Evolutionary conservation across 257 asterid genomes (phyloP).

Genomic region (Fraxinus quadrangulata): DNA sequence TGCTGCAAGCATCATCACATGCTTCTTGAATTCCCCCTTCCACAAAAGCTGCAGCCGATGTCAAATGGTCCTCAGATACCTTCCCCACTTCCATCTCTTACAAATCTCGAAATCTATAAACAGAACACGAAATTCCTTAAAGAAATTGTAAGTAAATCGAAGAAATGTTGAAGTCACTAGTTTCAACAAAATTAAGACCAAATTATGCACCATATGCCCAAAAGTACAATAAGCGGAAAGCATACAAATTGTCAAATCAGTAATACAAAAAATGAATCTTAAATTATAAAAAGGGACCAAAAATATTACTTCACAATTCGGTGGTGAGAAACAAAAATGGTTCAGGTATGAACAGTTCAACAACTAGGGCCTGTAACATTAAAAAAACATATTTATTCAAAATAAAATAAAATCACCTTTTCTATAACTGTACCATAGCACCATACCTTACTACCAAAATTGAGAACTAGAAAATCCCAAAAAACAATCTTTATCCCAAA

Average conservation of each 20-base stretch:
- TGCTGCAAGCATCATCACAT: slow-evolving; percentile 92
- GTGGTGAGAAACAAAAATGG: not conserved
- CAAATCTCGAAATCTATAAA: slow-evolving; percentile 27
- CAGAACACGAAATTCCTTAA: not conserved
- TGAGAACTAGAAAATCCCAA: not conserved
- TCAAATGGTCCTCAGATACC: slow-evolving; percentile 59
- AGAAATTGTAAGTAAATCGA: not conserved
- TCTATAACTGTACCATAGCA: not conserved
- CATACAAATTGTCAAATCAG: not conserved
- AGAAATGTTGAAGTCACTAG: not conserved
- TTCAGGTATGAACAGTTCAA: not conserved
- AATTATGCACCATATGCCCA: not conserved
- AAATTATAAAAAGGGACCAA: not conserved
- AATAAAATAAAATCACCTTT: not conserved
- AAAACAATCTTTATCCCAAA: not conserved
- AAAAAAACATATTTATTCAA: not conserved
- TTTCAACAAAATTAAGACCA: not conserved
- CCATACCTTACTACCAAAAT: not conserved
- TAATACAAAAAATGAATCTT: too few species aligned
- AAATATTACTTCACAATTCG: not conserved
- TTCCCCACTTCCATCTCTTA: slow-evolving; percentile 75
- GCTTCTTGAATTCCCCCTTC: slow-evolving; percentile 95
- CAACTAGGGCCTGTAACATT: slow-evolving; percentile 19
- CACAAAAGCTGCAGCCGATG: slow-evolving; percentile 86
- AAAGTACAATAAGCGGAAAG: not conserved